Conservation (phyloP, 2,329 filamentous ascomycete genomes). For the Ceratocystis colombiana region DNA sequence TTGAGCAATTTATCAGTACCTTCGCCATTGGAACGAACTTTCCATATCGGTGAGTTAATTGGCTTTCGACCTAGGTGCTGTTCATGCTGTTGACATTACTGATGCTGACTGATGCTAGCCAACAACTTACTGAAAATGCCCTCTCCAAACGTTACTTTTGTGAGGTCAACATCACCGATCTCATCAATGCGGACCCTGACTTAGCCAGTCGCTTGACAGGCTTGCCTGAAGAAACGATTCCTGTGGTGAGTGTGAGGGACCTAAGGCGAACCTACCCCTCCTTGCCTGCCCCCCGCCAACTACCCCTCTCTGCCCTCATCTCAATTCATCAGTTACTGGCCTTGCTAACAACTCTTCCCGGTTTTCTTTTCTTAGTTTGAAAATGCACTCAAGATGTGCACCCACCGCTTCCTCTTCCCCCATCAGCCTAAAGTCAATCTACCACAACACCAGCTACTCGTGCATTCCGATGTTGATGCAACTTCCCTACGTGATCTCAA, state of each 20-base stretch:
- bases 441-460: constrained; percentile 85
- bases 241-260: constrained; percentile 41
- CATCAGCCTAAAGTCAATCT: constrained; percentile 56
- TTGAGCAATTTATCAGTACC: constrained; percentile 63
- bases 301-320: background rate
- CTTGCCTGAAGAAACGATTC: constrained; percentile 85
- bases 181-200: constrained; percentile 94
- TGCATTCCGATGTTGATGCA: constrained; percentile 83
- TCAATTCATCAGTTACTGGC: no score
- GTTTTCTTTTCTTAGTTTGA: constrained; percentile 58
- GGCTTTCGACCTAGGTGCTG: background rate
- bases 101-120: constrained; percentile 43
- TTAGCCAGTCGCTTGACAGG: constrained; percentile 80
- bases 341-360: background rate
- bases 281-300: background rate
- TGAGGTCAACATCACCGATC: constrained; percentile 87
- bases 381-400: constrained; percentile 77
- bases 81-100: background rate
- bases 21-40: constrained; percentile 21
- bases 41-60: constrained; percentile 22
- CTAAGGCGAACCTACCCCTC: constrained; percentile 19
- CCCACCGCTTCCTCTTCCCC: constrained; percentile 85
- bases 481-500: constrained; percentile 91
- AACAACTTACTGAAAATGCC: constrained; percentile 91
- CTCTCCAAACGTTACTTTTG: constrained; percentile 90